phyloP scores from a whole-genome alignment of 805 yeast genomes.

The Saccharomycopsis guyanensis region DNA sequence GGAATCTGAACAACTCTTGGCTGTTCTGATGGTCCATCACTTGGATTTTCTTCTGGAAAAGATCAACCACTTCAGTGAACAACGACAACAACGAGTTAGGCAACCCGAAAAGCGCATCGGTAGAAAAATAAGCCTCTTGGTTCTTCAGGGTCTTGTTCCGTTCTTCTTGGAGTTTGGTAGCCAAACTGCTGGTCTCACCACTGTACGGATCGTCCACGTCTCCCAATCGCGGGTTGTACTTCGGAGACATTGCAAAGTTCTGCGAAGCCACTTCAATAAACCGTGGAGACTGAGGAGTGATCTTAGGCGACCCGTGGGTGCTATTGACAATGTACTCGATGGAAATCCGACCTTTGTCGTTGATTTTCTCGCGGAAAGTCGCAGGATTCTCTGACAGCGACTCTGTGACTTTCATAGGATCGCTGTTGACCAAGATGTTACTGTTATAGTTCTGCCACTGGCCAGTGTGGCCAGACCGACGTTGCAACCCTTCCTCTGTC shows the following conservation, averaged over 20 bases:
- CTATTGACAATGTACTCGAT: constrained; percentile 31
- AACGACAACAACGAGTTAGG: constrained; percentile 72
- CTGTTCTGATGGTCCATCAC: not conserved
- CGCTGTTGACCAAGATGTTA: not conserved
- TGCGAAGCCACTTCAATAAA: constrained; percentile 13
- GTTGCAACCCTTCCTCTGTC: not conserved
- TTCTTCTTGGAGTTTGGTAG: not conserved
- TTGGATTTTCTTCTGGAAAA: constrained; percentile 50
- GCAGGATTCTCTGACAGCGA: not conserved
- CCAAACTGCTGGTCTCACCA: constrained; percentile 23
- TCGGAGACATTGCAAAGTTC: constrained; percentile 10
- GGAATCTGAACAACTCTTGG: constrained; percentile 29
- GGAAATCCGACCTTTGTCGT: constrained; percentile 39
- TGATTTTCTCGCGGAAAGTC: constrained; percentile 34
- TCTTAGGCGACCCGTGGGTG: constrained; percentile 10
- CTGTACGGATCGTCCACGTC: constrained; percentile 26
- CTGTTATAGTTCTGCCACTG: not conserved
- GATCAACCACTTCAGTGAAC: constrained; percentile 64
- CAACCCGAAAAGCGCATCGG: constrained; percentile 76
- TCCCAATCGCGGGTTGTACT: not conserved
- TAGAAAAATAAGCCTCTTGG: constrained; percentile 52
- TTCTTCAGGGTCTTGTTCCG: constrained; percentile 11
- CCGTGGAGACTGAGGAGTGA: constrained; percentile 10
- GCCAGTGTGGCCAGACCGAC: not conserved
- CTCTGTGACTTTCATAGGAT: too few relatives aligned